Conservation (phyloP, 306 rosid genomes). For the Crataegus laevigata region DNA sequence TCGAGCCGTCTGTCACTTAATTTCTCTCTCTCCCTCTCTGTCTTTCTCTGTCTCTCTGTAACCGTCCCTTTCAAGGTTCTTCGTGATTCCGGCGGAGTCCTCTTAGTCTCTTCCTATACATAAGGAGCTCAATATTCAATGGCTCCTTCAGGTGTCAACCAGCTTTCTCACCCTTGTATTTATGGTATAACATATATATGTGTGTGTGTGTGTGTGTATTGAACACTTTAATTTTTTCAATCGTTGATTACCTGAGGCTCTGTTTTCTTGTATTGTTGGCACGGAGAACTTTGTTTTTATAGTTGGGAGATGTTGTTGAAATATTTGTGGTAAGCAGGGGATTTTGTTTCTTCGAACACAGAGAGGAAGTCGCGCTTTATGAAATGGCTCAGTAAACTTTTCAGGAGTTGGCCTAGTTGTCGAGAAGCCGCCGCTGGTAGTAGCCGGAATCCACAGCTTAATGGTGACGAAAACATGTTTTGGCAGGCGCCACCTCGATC, state of each 20-base stretch:
- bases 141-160: slow-evolving; percentile 65
- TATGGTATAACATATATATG: slow-evolving; percentile 44
- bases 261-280: background rate
- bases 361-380: slow-evolving; percentile 86
- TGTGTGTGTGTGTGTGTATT: no score
- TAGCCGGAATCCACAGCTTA: slow-evolving; percentile 42
- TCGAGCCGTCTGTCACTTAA: slow-evolving; percentile 23
- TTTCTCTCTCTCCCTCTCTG: background rate
- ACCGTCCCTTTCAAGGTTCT: slow-evolving; percentile 37
- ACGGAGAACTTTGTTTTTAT: background rate
- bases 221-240: no score
- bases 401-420: slow-evolving; percentile 53
- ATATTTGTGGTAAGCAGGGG: slow-evolving; percentile 60
- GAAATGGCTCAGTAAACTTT: slow-evolving; percentile 89
- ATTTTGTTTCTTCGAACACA: slow-evolving; percentile 54
- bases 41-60: slow-evolving; percentile 15
- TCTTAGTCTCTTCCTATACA: slow-evolving; percentile 16
- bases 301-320: slow-evolving; percentile 10
- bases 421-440: slow-evolving; percentile 31
- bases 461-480: slow-evolving; percentile 62
- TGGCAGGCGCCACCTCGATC: slow-evolving; percentile 65
- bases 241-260: background rate
- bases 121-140: slow-evolving; percentile 17
- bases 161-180: slow-evolving; percentile 81
- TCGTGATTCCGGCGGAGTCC: slow-evolving; percentile 18